Percentiles rank a stretch among this genome's conserved stretches.
Conservation (phyloP, 1,284 basidiomycete species). For the Stereum hirsutum region DNA sequence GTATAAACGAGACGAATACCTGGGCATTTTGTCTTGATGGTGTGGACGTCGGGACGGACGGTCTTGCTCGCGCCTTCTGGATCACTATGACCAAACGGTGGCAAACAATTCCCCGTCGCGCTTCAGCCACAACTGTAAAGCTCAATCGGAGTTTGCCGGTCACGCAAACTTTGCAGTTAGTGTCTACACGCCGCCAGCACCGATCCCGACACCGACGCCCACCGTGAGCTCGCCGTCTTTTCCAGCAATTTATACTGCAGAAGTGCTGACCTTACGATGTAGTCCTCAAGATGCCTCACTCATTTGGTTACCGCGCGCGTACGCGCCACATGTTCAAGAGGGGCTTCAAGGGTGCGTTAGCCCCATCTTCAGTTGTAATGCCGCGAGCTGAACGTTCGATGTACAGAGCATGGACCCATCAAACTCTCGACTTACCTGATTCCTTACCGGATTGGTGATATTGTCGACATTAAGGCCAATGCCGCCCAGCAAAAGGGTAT, state of each 20-base stretch:
- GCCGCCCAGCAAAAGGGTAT: conserved; percentile 99
- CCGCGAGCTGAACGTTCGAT: conserved; percentile 7
- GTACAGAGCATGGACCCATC: conserved; percentile 81
- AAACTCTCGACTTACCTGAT: conserved; percentile 91
- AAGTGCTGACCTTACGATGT: conserved; percentile 12
- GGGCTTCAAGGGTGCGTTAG: conserved; percentile 81
- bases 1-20: conserved; percentile 38
- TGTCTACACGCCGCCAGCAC: conserved; percentile 16
- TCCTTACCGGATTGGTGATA: conserved; percentile 93
- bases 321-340: conserved; percentile 99
- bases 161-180: conserved; percentile 11
- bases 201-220: conserved; percentile 32
- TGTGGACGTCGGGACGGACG: too few species aligned
- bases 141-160: conserved; percentile 23
- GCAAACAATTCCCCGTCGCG: conserved; percentile 15
- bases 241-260: conserved; percentile 15
- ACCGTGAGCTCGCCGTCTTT: conserved; percentile 19
- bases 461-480: conserved; percentile 99
- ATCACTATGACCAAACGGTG: conserved; percentile 11
- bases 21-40: conserved; percentile 70
- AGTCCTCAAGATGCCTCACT: conserved; percentile 94
- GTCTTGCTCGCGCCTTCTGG: conserved; percentile 12
- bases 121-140: conserved; percentile 37
- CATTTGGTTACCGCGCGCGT: conserved; percentile 98
- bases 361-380: conserved; percentile 8